Percentiles rank a stretch among this genome's conserved stretches.
Conservation (phyloP, 2,329 filamentous ascomycete genomes). For the Cladosporium sphaerospermum region DNA sequence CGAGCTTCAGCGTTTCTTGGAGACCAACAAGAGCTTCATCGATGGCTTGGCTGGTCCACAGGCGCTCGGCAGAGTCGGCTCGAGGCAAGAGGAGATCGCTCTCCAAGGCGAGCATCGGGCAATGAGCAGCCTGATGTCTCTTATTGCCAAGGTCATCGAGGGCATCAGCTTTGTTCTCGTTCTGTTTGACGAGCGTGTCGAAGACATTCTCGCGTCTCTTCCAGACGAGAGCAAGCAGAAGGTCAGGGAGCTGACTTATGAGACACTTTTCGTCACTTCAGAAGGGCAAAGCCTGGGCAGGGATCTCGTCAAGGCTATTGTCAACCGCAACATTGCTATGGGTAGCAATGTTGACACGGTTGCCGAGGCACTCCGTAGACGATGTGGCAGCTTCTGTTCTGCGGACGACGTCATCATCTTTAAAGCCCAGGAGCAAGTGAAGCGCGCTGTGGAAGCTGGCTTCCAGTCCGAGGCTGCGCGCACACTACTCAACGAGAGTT, state of each 20-base stretch:
- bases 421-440: slow-evolving; percentile 92
- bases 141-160: slow-evolving; percentile 88
- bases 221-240: slow-evolving; percentile 63
- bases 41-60: slow-evolving; percentile 90
- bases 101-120: slow-evolving; percentile 92
- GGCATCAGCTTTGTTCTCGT: slow-evolving; percentile 95
- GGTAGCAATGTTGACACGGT: slow-evolving; percentile 97
- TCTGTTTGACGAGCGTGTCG: slow-evolving; percentile 85
- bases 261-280: slow-evolving; percentile 73
- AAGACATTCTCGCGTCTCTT: slow-evolving; percentile 76
- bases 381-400: slow-evolving; percentile 96
- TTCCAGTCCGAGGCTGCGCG: slow-evolving; percentile 70
- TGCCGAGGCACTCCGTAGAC: slow-evolving; percentile 82
- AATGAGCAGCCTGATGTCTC: slow-evolving; percentile 73
- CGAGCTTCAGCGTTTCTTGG: slow-evolving; percentile 72
- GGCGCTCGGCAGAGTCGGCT: slow-evolving; percentile 69
- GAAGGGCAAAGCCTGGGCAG: slow-evolving; percentile 86
- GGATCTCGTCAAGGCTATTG: slow-evolving; percentile 91
- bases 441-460: slow-evolving; percentile 75
- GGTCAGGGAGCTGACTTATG: slow-evolving; percentile 74
- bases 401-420: slow-evolving; percentile 96
- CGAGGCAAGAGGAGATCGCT: slow-evolving; percentile 83
- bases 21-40: slow-evolving; percentile 83
- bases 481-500: slow-evolving; percentile 77
- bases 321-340: slow-evolving; percentile 94